phyloP scores from a whole-genome alignment of 768 basidiomycete species.

The Pleurotus citrinopileatus region DNA sequence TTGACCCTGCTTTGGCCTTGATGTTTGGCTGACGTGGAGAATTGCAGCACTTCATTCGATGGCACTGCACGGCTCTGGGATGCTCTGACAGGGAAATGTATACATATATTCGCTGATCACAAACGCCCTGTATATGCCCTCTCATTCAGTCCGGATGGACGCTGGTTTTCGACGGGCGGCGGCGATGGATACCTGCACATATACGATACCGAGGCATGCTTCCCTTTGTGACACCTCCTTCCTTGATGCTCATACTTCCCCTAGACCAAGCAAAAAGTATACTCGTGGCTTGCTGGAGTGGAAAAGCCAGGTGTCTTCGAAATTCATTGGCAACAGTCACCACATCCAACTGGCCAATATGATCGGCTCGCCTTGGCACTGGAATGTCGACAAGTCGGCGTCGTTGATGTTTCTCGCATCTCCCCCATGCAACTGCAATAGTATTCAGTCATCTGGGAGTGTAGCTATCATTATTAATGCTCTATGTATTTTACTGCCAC shows the following conservation, averaged over 20 bases:
- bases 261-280: conserved; percentile 46
- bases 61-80: conserved; percentile 82
- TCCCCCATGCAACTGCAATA: background rate
- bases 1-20: conserved; percentile 11
- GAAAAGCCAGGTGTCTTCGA: conserved; percentile 71
- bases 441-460: background rate
- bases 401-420: conserved; percentile 21
- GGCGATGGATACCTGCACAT: conserved; percentile 77
- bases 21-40: conserved; percentile 8
- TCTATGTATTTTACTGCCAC: background rate
- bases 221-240: background rate
- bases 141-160: conserved; percentile 72
- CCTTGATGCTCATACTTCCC: conserved; percentile 11
- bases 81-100: conserved; percentile 69
- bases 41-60: conserved; percentile 73
- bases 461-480: background rate
- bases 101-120: conserved; percentile 71
- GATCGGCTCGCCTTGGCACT: conserved; percentile 70
- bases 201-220: conserved; percentile 62
- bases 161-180: conserved; percentile 71
- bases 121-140: conserved; percentile 70
- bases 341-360: conserved; percentile 25
- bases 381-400: conserved; percentile 64
- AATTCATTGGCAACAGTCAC: conserved; percentile 66
- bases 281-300: conserved; percentile 61